phyloP scores from a whole-genome alignment of 805 yeast species.

The Teunomyces funiuensis region DNA sequence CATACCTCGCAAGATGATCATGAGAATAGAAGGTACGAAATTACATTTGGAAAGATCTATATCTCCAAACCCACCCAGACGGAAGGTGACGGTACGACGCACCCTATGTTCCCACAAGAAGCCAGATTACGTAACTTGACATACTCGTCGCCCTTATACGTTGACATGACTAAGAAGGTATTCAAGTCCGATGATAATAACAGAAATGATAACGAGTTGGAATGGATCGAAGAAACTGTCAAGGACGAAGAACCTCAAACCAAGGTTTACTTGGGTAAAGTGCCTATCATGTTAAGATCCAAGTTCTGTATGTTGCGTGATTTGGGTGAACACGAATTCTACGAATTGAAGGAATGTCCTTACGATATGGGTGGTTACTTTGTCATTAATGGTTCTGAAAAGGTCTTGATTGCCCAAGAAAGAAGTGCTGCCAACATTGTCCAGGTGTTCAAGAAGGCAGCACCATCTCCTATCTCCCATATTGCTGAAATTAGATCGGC shows the following conservation, averaged over 20 bases:
- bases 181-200: slow-evolving; percentile 78
- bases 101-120: slow-evolving; percentile 96
- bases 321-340: slow-evolving; percentile 87
- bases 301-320: slow-evolving; percentile 92
- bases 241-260: slow-evolving; percentile 59
- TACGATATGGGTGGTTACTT: slow-evolving; percentile 99
- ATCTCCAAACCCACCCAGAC: slow-evolving; percentile 97
- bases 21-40: slow-evolving; percentile 89
- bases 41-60: slow-evolving; percentile 96
- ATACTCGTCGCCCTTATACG: slow-evolving; percentile 92
- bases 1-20: slow-evolving; percentile 90
- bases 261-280: slow-evolving; percentile 91
- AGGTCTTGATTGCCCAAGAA: slow-evolving; percentile 97
- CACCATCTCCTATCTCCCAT: slow-evolving; percentile 94
- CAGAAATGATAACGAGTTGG: slow-evolving; percentile 42
- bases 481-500: slow-evolving; percentile 97
- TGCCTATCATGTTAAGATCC: slow-evolving; percentile 96
- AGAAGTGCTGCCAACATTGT: slow-evolving; percentile 98
- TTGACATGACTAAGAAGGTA: slow-evolving; percentile 90
- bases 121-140: slow-evolving; percentile 95
- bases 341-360: slow-evolving; percentile 96
- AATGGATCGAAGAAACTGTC: slow-evolving; percentile 52
- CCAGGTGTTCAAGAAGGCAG: slow-evolving; percentile 96
- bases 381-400: slow-evolving; percentile 97
- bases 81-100: slow-evolving; percentile 99